These are phyloP conservation scores for Hericium rajendrae DNA, from an alignment of 768 basidiomycete genomes.

Conservation along the genomic window DNA sequence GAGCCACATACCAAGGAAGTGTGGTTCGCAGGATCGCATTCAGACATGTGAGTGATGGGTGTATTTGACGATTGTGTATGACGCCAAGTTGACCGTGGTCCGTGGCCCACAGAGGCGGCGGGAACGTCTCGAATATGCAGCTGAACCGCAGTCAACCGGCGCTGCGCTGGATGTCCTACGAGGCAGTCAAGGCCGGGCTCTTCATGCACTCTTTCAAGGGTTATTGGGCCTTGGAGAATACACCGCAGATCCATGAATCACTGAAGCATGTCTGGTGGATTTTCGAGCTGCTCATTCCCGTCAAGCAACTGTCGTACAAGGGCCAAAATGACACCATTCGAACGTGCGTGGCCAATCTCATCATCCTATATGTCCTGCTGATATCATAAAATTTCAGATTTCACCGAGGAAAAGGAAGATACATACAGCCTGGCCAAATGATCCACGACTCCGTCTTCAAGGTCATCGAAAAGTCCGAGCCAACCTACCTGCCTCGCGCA, in stretches of 20 bases:
- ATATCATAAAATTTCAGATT: background rate
- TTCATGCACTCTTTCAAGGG: background rate
- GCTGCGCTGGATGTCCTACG: constrained; percentile 18
- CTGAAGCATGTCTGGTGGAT: background rate
- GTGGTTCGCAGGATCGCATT: constrained; percentile 23
- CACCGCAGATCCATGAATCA: background rate
- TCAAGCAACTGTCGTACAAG: background rate
- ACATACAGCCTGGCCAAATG: background rate
- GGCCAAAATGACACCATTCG: background rate
- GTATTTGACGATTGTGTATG: background rate
- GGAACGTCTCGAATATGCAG: constrained; percentile 6
- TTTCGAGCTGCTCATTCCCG: background rate
- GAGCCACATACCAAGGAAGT: constrained; percentile 22
- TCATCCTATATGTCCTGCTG: background rate
- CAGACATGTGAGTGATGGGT: constrained; percentile 21
- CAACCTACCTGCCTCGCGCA: background rate
- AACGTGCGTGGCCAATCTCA: background rate
- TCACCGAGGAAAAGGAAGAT: background rate
- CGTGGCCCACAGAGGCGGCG: background rate
- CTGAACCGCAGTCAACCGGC: constrained; percentile 15
- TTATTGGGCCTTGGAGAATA: background rate
- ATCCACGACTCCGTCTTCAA: background rate
- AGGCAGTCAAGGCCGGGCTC: constrained; percentile 16
- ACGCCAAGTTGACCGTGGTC: background rate
- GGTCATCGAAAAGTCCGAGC: background rate